Evolutionary conservation across 2,329 filamentous ascomycete genomes (phyloP).

Genomic region (Trichoderma harzianum): DNA sequence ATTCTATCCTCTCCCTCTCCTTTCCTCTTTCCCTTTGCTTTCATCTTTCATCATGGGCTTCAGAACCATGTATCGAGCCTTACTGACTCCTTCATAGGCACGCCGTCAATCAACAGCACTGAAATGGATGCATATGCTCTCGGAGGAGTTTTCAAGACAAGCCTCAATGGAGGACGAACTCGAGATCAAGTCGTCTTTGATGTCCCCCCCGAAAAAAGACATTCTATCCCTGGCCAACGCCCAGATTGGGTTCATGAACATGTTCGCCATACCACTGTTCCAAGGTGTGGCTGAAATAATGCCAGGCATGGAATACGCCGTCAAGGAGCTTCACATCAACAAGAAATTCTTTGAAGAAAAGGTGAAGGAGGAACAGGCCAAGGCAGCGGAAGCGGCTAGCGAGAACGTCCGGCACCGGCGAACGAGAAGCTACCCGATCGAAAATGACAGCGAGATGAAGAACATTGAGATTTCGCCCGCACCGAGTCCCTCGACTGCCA

Average conservation of each 20-base stretch:
- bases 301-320: slow-evolving; percentile 78
- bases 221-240: slow-evolving; percentile 77
- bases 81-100: slow-evolving; percentile 52
- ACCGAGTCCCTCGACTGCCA: slow-evolving; percentile 13
- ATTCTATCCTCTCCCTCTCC: neutral
- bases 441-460: slow-evolving; percentile 25
- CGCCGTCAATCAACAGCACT: slow-evolving; percentile 78
- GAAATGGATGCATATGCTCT: slow-evolving; percentile 89
- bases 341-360: slow-evolving; percentile 68
- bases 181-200: slow-evolving; percentile 81
- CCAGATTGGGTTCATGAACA: slow-evolving; percentile 93
- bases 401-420: slow-evolving; percentile 37
- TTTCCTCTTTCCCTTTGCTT: neutral
- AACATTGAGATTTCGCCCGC: slow-evolving; percentile 25
- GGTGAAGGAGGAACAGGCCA: slow-evolving; percentile 61
- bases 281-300: slow-evolving; percentile 82
- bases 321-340: slow-evolving; percentile 77
- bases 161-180: slow-evolving; percentile 87
- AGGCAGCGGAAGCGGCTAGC: slow-evolving; percentile 31
- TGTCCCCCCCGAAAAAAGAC: slow-evolving; percentile 80
- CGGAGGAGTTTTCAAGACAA: slow-evolving; percentile 91
- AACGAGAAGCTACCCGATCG: slow-evolving; percentile 39
- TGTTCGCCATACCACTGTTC: slow-evolving; percentile 91
- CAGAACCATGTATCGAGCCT: neutral
- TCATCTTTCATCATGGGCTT: neutral